A percentile compares a stretch with the other conserved stretches of the same genome.
These are phyloP conservation scores for Nemania abortiva DNA, from an alignment of 2,329 filamentous ascomycete species.

Conservation along the genomic window DNA sequence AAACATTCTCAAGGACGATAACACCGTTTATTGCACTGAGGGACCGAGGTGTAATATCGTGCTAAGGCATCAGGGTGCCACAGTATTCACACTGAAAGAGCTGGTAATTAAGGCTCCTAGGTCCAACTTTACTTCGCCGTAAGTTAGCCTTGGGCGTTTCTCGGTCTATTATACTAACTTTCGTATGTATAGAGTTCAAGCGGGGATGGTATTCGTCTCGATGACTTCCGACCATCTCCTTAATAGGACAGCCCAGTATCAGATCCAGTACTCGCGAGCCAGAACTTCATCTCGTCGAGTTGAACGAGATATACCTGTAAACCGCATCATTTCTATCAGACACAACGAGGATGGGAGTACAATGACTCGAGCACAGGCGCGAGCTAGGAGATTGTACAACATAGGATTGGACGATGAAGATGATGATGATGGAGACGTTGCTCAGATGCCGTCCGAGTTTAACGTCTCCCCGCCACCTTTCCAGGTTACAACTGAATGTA, in stretches of 20 bases:
- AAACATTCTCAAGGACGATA: constrained; percentile 86
- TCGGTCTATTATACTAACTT: constrained; percentile 50
- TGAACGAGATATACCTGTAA: constrained; percentile 48
- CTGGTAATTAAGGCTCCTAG: constrained; percentile 88
- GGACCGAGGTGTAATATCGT: constrained; percentile 89
- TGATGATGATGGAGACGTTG: constrained; percentile 60
- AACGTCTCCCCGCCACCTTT: constrained; percentile 62
- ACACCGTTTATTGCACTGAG: constrained; percentile 90
- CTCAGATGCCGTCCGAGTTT: constrained; percentile 70
- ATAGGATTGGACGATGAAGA: constrained; percentile 59
- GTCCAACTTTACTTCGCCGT: constrained; percentile 87
- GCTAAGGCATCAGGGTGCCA: constrained; percentile 81
- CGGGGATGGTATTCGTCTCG: constrained; percentile 91
- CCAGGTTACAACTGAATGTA: constrained; percentile 69
- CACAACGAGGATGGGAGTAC: constrained; percentile 65
- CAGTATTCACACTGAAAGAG: constrained; percentile 85
- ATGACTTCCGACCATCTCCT: constrained; percentile 86
- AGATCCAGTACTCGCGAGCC: constrained; percentile 71
- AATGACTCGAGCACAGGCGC: constrained; percentile 59
- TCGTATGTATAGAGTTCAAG: constrained; percentile 70
- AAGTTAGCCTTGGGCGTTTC: constrained; percentile 57
- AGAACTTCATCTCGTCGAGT: constrained; percentile 43
- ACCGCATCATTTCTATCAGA: constrained; percentile 63
- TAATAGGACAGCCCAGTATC: constrained; percentile 78
- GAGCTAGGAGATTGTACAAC: constrained; percentile 60